Evolutionary conservation across 1,284 basidiomycete genomes (phyloP), one percentile per base, ranked within the genome.

Genomic region (Trichosporon coremiiforme): DNA sequence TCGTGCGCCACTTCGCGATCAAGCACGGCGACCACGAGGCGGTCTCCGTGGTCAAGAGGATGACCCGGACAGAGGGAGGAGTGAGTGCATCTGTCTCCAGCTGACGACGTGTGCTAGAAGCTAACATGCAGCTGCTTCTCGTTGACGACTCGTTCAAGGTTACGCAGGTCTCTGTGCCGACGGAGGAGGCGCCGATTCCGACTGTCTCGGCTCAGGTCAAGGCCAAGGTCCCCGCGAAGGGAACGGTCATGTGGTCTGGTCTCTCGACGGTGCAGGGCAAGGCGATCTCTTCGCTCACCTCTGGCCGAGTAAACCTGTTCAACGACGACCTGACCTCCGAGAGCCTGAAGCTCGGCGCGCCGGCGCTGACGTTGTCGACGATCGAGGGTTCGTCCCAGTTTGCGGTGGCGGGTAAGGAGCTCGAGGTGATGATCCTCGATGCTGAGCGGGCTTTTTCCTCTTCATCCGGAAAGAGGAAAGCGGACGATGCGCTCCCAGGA

Each of bases 361-460:
- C 80, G 1, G 69, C 83, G 3, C 76, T 76, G 20, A 75, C 79
- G n/a, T 71, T 83, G 53, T 86, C 86, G n/a, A 76, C 82, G 0
- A 69, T 78, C 0, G 81, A 91, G 15, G 86, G 87, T 66, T 83
- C 82, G 4, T 79, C 85, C 29, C 86, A 86, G 0, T 94, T 95
- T 82, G 88, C 89, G 0, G 90, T 93, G 73, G 94, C 90, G 6
- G 94, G 94, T 3, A 90, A 95, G 75, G 94, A 95, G 81, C 91
- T 95, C 17, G 92, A 95, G 70, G 80, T 94, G 2, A 93, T 92
- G 0, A 77, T 95, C 1, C 95, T 92, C 91, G 87, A 93, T 77
- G 86, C 88, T 2, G 90, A 93, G 76, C 81, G 84, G 55, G 89
- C 92, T 0, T 92, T 95, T 65, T 25, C 60, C 8, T 36, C 69